Evolutionary conservation across 208 protist genomes (phyloP).

Genomic region (Leptomonas pyrrhocoris): DNA sequence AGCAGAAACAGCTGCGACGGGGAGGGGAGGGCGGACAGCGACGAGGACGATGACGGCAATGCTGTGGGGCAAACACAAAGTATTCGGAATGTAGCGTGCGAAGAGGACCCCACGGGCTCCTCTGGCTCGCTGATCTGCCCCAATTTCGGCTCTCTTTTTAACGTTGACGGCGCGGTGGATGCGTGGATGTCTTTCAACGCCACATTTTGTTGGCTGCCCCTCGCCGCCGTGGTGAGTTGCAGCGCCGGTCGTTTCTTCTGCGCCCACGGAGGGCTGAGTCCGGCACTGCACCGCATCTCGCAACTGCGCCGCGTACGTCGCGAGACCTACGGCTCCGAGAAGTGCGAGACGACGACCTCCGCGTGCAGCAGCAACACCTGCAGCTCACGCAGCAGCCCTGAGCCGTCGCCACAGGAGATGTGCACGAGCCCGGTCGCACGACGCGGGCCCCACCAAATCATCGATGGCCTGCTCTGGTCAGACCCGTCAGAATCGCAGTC

Average conservation of each 20-base stretch:
- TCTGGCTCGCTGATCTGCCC: constrained; percentile 5
- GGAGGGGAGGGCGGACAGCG: neutral
- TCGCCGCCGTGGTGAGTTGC: constrained; percentile 80
- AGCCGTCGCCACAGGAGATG: constrained; percentile 14
- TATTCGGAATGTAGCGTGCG: neutral
- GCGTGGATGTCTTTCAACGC: constrained; percentile 81
- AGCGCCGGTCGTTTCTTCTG: constrained; percentile 82
- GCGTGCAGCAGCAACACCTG: constrained; percentile 16
- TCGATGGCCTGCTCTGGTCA: constrained; percentile 99
- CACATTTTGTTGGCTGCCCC: constrained; percentile 84
- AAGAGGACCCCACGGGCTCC: neutral
- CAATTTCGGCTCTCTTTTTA: neutral
- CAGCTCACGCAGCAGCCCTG: constrained; percentile 27
- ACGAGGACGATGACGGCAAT: neutral
- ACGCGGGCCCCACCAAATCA: constrained; percentile 75
- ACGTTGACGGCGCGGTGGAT: constrained; percentile 15
- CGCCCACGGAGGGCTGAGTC: constrained; percentile 84
- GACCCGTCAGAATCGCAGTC: constrained; percentile 95
- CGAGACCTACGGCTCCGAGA: constrained; percentile 60
- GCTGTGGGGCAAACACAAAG: neutral
- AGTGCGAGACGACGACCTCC: constrained; percentile 25
- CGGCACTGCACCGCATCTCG: constrained; percentile 51
- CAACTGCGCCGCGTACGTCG: constrained; percentile 54
- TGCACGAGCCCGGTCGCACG: constrained; percentile 7
- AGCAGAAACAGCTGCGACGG: neutral